Evolutionary conservation across 2,329 filamentous ascomycete genomes (phyloP), one percentile per base, ranked within the genome.

Genomic region (Proliferodiscus dingleyae): DNA sequence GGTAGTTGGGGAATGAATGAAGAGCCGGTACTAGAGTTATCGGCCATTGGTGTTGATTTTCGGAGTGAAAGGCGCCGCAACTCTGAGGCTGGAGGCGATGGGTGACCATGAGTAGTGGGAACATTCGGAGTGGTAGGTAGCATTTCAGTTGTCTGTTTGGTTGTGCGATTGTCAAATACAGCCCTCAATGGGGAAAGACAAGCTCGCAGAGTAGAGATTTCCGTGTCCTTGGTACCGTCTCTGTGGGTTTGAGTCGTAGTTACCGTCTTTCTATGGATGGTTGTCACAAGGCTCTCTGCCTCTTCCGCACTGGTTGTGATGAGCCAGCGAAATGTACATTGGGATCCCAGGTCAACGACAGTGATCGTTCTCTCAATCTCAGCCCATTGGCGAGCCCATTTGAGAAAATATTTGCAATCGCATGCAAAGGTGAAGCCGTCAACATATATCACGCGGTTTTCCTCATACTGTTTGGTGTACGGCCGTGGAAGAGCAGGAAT

Each of bases 321-420:
- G 13, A 58, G 43, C 53, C 56, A 61, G 22, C 57, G 52, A 34
- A 60, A 61, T 1, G 53, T 55, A 10, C 47, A 29, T 15, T 43
- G 34, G 9, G 47, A 51, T 9, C 24, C 39, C 5, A 51, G 21
- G 30, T 55, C 54, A 18, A 58, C 52, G 7, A 61, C 36, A 1
- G 37, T 37, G 1, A 57, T 51, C 21, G 37, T 47, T 23, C 45
- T 55, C 4, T 47, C 49, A 15, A 56, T 47, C 2, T 29, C 41
- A 23, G 49, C 57, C 30, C 47, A 43, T 5, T 24, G 30, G 6
- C 37, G 21, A 18, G 56, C 45, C 9, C 37, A 43, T 13, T 16
- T 23, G 3, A 45, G 43, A 24, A 46, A 18, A 42, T 49, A 47
- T 26, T 36, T 28, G 19, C 34, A 37, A 15, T 37, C 34, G 19